A percentile compares a stretch with the other conserved stretches of the same genome.
Conservation (phyloP, 2,329 filamentous ascomycete genomes). For the Truncatella angustata region DNA sequence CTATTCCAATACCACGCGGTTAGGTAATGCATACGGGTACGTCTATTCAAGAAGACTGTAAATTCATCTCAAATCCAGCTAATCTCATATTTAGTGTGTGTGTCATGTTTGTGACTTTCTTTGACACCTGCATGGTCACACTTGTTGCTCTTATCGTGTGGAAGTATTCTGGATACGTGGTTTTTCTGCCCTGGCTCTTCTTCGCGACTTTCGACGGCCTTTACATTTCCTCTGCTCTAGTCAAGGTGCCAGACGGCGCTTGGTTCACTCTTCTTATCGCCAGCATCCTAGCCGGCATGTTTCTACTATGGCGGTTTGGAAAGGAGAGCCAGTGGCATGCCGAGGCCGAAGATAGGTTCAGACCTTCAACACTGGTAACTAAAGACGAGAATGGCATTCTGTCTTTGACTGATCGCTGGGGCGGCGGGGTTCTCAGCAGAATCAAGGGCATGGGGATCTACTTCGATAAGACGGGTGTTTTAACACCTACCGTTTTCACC, state of each 20-base stretch:
- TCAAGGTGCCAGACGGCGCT: conserved; percentile 72
- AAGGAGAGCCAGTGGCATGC: conserved; percentile 76
- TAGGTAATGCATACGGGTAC: conserved; percentile 71
- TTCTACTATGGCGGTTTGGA: conserved; percentile 75
- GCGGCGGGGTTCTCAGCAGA: conserved; percentile 40
- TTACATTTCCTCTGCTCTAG: conserved; percentile 67
- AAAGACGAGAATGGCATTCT: conserved; percentile 23
- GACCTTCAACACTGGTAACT: conserved; percentile 38
- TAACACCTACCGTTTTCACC: conserved; percentile 65
- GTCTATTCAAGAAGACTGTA: not conserved
- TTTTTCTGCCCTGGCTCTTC: conserved; percentile 59
- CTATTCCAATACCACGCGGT: conserved; percentile 62
- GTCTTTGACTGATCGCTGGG: conserved; percentile 35
- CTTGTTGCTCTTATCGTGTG: conserved; percentile 72
- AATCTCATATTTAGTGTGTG: conserved; percentile 59
- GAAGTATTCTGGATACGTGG: conserved; percentile 59
- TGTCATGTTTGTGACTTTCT: conserved; percentile 77
- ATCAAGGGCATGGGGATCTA: conserved; percentile 67
- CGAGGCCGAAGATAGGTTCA: conserved; percentile 61
- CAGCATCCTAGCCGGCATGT: conserved; percentile 59
- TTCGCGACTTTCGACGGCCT: conserved; percentile 67
- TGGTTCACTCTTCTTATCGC: conserved; percentile 75
- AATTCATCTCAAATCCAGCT: not conserved
- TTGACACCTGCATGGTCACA: conserved; percentile 72
- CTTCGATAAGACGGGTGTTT: conserved; percentile 73